phyloP scores from a whole-genome alignment of 306 rosid genomes.

The Ormosia semicastrata region DNA sequence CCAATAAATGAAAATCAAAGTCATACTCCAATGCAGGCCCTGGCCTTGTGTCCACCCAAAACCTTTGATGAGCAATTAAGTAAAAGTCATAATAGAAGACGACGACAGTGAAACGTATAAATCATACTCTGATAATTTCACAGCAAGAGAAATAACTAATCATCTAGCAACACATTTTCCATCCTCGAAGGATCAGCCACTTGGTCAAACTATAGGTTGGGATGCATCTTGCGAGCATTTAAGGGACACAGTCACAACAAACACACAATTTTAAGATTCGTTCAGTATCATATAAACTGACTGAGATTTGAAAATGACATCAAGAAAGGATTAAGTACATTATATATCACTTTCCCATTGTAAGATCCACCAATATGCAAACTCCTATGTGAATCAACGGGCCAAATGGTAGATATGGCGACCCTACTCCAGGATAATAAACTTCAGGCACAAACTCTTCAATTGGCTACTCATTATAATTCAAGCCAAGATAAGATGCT shows the following conservation, averaged over 20 bases:
- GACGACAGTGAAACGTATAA: neutral
- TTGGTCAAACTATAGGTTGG: neutral
- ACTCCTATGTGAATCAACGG: neutral
- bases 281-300: neutral
- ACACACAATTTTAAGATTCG: neutral
- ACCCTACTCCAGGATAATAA: neutral
- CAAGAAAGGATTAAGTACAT: neutral
- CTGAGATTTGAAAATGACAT: neutral
- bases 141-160: neutral
- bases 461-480: neutral
- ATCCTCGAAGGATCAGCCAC: neutral
- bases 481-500: neutral
- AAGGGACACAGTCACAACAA: neutral
- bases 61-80: constrained; percentile 13
- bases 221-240: neutral
- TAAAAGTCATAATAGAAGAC: neutral
- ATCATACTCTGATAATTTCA: neutral
- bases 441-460: neutral
- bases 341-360: neutral
- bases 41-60: neutral
- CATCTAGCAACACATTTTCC: neutral
- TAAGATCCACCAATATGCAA: neutral
- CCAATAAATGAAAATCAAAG: neutral
- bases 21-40: constrained; percentile 19
- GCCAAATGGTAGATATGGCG: neutral